Conservation (phyloP, 169 alveolate genomes). For the Eimeria falciformis region DNA sequence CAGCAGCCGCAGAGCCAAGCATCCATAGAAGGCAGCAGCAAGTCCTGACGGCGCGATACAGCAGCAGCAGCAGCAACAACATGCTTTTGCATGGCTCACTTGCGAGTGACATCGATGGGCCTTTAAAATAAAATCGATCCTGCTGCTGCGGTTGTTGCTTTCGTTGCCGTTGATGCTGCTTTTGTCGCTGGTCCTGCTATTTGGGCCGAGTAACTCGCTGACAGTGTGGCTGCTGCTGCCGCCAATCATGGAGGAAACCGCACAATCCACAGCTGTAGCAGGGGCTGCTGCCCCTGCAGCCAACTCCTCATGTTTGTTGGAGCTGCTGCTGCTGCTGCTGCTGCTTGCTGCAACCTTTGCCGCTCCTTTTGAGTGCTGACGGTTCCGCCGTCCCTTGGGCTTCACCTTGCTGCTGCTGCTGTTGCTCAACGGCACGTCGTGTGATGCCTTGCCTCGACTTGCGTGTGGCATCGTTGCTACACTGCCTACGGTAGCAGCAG, state of each 20-base stretch:
- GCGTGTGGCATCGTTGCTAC: neutral
- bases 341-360: neutral
- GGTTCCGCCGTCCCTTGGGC: neutral
- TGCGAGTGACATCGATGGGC: neutral
- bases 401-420: neutral
- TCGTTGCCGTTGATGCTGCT: conserved; percentile 26
- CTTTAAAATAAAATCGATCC: neutral
- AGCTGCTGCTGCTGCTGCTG: conserved; percentile 35
- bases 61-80: neutral
- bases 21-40: too few species aligned
- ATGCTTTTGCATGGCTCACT: neutral
- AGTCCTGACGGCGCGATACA: too few species aligned
- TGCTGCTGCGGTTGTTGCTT: neutral
- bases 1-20: conserved; percentile 3
- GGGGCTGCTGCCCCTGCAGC: neutral
- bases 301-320: neutral
- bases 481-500: conserved; percentile 4
- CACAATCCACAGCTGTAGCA: neutral
- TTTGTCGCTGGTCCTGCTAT: too few species aligned
- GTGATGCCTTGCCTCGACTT: too few species aligned
- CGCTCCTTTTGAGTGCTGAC: neutral
- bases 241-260: neutral
- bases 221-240: neutral
- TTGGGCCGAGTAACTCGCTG: too few species aligned
- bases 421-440: neutral